phyloP scores from a whole-genome alignment of 495 filamentous ascomycete species.

The Extremus antarcticus region DNA sequence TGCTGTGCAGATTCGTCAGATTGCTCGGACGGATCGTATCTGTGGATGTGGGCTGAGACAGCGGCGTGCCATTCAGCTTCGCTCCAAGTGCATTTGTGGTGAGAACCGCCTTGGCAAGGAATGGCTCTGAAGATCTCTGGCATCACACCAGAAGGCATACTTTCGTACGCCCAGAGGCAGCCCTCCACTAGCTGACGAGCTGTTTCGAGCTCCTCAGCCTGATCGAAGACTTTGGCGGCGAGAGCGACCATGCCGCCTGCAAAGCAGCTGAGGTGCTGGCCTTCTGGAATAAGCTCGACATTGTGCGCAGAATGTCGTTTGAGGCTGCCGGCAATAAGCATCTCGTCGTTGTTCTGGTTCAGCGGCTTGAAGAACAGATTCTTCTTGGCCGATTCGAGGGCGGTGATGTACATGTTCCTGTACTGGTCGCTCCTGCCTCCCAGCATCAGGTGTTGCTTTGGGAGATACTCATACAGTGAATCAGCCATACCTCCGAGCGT shows the following conservation, averaged over 20 bases:
- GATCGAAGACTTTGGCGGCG: slow-evolving; percentile 48
- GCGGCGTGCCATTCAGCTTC: slow-evolving; percentile 39
- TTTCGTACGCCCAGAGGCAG: slow-evolving; percentile 87
- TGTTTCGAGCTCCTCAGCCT: slow-evolving; percentile 41
- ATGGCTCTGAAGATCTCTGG: slow-evolving; percentile 46
- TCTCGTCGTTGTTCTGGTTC: slow-evolving; percentile 26
- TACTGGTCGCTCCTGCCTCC: slow-evolving; percentile 33
- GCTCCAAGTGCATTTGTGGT: slow-evolving; percentile 43
- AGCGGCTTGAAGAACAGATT: slow-evolving; percentile 40
- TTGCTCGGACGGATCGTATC: slow-evolving; percentile 24
- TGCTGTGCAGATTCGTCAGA: slow-evolving; percentile 17
- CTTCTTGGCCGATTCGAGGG: slow-evolving; percentile 27
- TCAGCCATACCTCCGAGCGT: slow-evolving; percentile 31
- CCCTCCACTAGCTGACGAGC: slow-evolving; percentile 67
- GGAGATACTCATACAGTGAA: slow-evolving; percentile 32
- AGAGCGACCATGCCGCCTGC: slow-evolving; percentile 48
- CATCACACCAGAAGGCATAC: slow-evolving; percentile 64
- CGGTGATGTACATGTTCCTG: slow-evolving; percentile 33
- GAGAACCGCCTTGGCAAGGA: slow-evolving; percentile 35
- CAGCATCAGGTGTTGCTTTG: slow-evolving; percentile 29
- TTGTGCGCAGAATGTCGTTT: slow-evolving; percentile 1
- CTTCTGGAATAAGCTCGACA: slow-evolving; percentile 26
- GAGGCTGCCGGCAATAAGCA: slow-evolving; percentile 29
- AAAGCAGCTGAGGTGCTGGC: slow-evolving; percentile 52
- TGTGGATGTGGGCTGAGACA: slow-evolving; percentile 15